These are phyloP conservation scores for Phialophora tarda DNA, from an alignment of 2,329 filamentous ascomycete species.

Conservation along the genomic window DNA sequence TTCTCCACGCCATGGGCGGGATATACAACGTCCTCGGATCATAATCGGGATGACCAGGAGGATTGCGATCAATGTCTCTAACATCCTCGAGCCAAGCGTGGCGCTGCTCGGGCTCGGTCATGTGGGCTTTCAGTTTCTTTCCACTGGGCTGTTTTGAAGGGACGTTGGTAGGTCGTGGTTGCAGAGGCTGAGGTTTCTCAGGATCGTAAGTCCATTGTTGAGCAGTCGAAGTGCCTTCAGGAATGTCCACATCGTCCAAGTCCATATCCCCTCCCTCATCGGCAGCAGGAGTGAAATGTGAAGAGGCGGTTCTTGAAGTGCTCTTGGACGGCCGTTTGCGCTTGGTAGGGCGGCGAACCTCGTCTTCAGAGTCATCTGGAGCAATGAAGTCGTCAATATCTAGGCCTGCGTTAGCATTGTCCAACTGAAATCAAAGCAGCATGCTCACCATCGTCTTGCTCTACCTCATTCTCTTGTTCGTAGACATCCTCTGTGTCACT, in stretches of 20 bases:
- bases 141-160: conserved; percentile 45
- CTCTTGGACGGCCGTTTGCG: conserved; percentile 63
- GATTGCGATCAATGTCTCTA: conserved; percentile 80
- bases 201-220: conserved; percentile 81
- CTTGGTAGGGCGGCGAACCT: conserved; percentile 68
- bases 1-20: conserved; percentile 76
- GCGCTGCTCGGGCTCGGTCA: conserved; percentile 80
- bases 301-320: conserved; percentile 49
- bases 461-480: conserved; percentile 66
- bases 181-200: conserved; percentile 59
- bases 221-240: conserved; percentile 69
- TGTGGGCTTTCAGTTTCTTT: conserved; percentile 71
- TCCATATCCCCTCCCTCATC: conserved; percentile 49
- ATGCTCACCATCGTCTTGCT: conserved; percentile 59
- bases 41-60: conserved; percentile 80
- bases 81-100: conserved; percentile 91
- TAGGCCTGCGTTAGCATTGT: conserved; percentile 40
- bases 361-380: conserved; percentile 81
- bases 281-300: conserved; percentile 49
- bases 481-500: conserved; percentile 72
- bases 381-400: conserved; percentile 89
- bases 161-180: conserved; percentile 52
- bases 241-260: conserved; percentile 62
- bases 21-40: conserved; percentile 91
- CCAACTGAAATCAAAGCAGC: neutral